phyloP scores from a whole-genome alignment of 768 basidiomycete genomes.

The Russula sp. region DNA sequence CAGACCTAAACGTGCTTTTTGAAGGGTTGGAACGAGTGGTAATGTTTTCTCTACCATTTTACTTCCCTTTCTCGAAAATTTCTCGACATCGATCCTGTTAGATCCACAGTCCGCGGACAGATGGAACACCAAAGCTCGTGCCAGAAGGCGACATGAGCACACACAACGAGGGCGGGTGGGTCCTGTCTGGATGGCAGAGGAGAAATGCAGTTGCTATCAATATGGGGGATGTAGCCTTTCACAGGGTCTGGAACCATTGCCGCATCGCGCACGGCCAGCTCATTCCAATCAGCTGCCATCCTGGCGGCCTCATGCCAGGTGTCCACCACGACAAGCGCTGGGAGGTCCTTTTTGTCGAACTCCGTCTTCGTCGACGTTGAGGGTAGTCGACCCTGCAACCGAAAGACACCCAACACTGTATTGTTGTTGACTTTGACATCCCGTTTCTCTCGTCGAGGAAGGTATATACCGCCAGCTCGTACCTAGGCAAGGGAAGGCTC shows the following conservation, averaged over 20 bases:
- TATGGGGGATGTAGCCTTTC: conserved; percentile 33
- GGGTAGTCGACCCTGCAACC: not conserved
- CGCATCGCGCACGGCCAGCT: not conserved
- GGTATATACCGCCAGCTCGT: conserved; percentile 44
- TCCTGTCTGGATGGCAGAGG: conserved; percentile 34
- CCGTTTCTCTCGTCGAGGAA: conserved; percentile 42
- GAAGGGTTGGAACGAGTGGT: not conserved
- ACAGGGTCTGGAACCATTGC: conserved; percentile 19
- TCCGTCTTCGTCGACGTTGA: not conserved
- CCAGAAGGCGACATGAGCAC: conserved; percentile 7
- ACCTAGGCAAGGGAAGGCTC: conserved; percentile 54
- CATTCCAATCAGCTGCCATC: not conserved
- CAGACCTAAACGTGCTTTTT: not conserved
- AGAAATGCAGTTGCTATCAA: conserved; percentile 34
- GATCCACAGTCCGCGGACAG: not conserved
- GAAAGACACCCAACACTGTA: conserved; percentile 21
- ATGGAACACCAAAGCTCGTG: not conserved
- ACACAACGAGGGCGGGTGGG: conserved; percentile 29
- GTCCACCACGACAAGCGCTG: not conserved
- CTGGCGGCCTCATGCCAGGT: not conserved
- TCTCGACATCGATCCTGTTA: not conserved
- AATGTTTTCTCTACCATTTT: not conserved
- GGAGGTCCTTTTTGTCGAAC: not conserved
- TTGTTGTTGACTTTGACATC: conserved; percentile 47
- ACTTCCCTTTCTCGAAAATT: not conserved